Evolutionary conservation across 345 rosid species (phyloP), one percentile per base, ranked within the genome.

Genomic region (Mallotus nudiflorus): DNA sequence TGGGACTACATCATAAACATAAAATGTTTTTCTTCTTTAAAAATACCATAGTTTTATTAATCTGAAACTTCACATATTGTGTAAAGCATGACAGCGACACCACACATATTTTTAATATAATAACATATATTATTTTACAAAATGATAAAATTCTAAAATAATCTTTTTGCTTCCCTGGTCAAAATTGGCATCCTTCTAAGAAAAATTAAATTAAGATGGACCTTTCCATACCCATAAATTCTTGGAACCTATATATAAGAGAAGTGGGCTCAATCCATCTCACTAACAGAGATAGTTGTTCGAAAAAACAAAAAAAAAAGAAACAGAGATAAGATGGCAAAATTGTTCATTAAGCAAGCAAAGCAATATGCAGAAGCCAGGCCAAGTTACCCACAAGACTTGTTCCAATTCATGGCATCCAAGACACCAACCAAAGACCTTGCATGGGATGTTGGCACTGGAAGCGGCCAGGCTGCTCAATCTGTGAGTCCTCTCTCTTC

Each of bases 371-470:
- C 89, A 0, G 66, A 57, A 11, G 73, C 70, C 13, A 83, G 98
- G 53, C 98, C 98, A 1, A 81, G 39, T 73, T 93, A 93, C 59
- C 92, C 98, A 13, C 72, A 44, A 42, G 61, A 91, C 64, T 82
- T 93, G 48, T 87, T 93, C 73, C 80, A 82, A 4, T 91, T 81
- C 77, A 88, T 93, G 20, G 90, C 92, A 56, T 91, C 94, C 12
- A 89, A 87, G 64, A 85, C 94, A 0, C 88, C 87, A 1, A 7
- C 9, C n/a, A 87, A 81, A 68, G 85, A 85, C 75, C 93, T 91
- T 49, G 98, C 70, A 4, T 93, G 97, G 98, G 98, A 93, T 66
- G 96, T 77, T 4, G 97, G 97, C 76, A 74, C 98, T 7, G 98
- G 98, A 15, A 89, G 81, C 31, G 98, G 97, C 62, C 97, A 93